phyloP scores from a whole-genome alignment of 2,329 filamentous ascomycete genomes.

The Leptographium wingfieldii region DNA sequence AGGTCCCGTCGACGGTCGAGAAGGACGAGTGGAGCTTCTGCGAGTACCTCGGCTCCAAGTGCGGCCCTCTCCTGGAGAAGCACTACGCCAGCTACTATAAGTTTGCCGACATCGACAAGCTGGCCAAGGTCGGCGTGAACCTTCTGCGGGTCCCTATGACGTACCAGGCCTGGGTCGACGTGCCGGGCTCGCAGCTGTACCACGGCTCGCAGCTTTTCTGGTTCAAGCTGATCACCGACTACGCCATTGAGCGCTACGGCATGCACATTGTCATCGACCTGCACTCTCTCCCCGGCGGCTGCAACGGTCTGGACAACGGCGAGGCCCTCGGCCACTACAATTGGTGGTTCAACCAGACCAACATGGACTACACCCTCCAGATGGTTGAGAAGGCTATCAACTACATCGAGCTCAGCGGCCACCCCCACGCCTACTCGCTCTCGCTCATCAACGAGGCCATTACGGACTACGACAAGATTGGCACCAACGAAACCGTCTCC shows the following conservation, averaged over 20 bases:
- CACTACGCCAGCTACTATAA: constrained; percentile 6
- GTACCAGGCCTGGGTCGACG: constrained; percentile 4
- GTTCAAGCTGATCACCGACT: constrained; percentile 2
- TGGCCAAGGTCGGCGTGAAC: constrained; percentile 3
- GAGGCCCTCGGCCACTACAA: neutral
- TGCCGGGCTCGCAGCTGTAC: constrained; percentile 1
- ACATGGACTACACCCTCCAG: constrained; percentile 5
- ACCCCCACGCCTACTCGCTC: constrained; percentile 2
- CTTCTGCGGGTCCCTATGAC: constrained; percentile 4
- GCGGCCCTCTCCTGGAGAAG: constrained; percentile 2
- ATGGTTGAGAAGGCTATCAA: constrained; percentile 1
- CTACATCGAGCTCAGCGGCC: constrained; percentile 1
- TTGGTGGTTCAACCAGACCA: constrained; percentile 8
- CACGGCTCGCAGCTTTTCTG: constrained; percentile 3
- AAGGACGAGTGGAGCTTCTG: constrained; percentile 6
- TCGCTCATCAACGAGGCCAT: constrained; percentile 6
- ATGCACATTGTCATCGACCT: constrained; percentile 7
- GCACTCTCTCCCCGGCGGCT: constrained; percentile 4
- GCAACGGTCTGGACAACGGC: constrained; percentile 6
- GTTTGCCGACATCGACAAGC: constrained; percentile 5
- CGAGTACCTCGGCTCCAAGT: constrained; percentile 3
- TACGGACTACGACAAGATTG: neutral
- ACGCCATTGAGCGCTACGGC: neutral
- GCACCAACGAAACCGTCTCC: neutral
- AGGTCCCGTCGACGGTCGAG: neutral